Evolutionary conservation across 306 rosid species (phyloP), one percentile per base, ranked within the genome.

Genomic region (Lithocarpus polystachyus): DNA sequence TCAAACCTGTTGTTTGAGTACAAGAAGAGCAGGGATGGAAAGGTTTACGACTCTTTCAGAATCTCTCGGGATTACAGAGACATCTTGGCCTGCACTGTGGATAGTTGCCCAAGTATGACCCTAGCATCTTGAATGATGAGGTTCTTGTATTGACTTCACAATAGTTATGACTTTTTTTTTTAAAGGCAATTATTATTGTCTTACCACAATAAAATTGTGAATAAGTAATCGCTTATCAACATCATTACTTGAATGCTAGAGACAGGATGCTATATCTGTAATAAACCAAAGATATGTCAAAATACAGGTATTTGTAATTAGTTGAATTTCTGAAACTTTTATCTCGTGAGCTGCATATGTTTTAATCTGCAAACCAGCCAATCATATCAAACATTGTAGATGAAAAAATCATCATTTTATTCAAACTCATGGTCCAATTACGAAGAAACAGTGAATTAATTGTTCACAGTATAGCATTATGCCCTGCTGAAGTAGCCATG

Each of bases 1-100:
- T 92, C 97, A n/a, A 95, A 92, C 79, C 77, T 95, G 6, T 79
- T 92, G 90, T 83, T 92, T n/a, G 99, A 95, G 90, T 95, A 95
- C 90, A 91, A 89, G 94, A 95, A 91, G 86, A 95, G 99, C 82
- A 87, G 95, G 45, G 86, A 95, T 81, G 99, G 99, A 73, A 76
- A 79, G 75, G 97, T 91, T 67, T 88, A 95, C 28, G 98, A 95
- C 73, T 91, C 95, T 12, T 95, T 95, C 83, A 89, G 79, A 77
- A 86, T 95, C 79, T 87, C 91, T 11, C 87, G 93, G 78, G 95
- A 89, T 23, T 92, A 95, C 70, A 88, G 83, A 80, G 97, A 92
- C 85, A 92, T 95, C 83, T 85, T 95, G 83, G 97, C 93, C 74
- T 92, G 97, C 78, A 51, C 87, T 15, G 84, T 84, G 55, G 99